These are phyloP conservation scores for Apiospora aurea DNA, from an alignment of 2,329 filamentous ascomycete species.

Conservation along the genomic window DNA sequence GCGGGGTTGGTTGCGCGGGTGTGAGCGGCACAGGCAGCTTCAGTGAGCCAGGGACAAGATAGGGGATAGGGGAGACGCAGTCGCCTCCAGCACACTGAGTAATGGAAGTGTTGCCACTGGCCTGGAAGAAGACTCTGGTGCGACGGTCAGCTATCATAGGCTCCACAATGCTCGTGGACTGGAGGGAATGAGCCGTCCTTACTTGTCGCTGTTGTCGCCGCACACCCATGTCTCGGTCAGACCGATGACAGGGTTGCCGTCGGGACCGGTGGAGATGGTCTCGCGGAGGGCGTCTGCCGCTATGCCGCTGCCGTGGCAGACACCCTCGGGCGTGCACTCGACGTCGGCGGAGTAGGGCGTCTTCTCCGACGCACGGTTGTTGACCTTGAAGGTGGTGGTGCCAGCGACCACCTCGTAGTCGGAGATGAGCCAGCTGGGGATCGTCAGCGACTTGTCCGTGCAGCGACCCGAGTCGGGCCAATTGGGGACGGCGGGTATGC, in stretches of 20 bases:
- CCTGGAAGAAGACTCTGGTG: neutral
- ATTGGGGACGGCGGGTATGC: neutral
- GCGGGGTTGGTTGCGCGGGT: conserved; percentile 1
- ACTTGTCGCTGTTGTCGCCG: conserved; percentile 13
- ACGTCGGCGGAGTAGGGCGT: neutral
- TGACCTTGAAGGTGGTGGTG: neutral
- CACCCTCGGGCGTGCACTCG: neutral
- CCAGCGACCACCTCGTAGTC: neutral
- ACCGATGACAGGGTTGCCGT: conserved; percentile 5
- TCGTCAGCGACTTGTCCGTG: conserved; percentile 13
- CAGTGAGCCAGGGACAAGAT: neutral
- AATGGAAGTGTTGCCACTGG: conserved; percentile 5
- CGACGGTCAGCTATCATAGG: neutral
- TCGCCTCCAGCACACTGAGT: neutral
- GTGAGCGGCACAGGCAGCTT: neutral
- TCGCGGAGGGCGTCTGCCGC: neutral
- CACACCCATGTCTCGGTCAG: conserved; percentile 9
- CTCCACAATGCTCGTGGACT: neutral
- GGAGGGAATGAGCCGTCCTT: neutral
- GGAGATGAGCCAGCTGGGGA: neutral
- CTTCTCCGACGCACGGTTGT: conserved; percentile 8
- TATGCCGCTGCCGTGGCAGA: neutral
- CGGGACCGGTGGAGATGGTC: neutral
- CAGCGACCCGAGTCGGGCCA: conserved; percentile 10
- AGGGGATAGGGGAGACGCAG: neutral